These are phyloP conservation scores for Lentinula sp. DNA, from an alignment of 768 basidiomycete genomes.

Conservation along the genomic window DNA sequence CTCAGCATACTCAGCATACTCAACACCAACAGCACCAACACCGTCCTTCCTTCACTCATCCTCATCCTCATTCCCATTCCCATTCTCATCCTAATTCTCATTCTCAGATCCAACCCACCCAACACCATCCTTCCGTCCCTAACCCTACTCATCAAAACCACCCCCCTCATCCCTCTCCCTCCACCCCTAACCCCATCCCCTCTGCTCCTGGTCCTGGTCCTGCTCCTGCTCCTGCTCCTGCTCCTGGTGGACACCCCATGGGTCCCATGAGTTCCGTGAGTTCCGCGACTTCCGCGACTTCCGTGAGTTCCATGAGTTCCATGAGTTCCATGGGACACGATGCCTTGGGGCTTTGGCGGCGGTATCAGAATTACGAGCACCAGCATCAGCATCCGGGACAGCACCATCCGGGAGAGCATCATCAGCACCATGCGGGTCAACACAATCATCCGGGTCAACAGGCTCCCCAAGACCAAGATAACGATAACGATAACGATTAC, in stretches of 20 bases:
- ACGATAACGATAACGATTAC: too few relatives aligned
- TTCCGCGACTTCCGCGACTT: too few relatives aligned
- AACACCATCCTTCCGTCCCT: too few relatives aligned
- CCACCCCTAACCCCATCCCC: too few relatives aligned
- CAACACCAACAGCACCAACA: too few relatives aligned
- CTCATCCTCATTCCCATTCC: too few relatives aligned
- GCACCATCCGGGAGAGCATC: not conserved
- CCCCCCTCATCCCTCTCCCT: too few relatives aligned
- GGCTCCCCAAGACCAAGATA: too few relatives aligned
- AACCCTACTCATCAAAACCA: not conserved
- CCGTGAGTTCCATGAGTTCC: too few relatives aligned
- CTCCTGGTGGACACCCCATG: not conserved
- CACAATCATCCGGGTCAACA: not conserved
- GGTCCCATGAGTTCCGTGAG: not conserved
- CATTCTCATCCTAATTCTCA: too few relatives aligned
- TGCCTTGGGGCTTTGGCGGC: constrained; percentile 2
- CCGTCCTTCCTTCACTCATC: too few relatives aligned
- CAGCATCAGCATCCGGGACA: constrained; percentile 6
- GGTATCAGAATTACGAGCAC: not conserved
- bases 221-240: not conserved
- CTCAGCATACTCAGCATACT: not conserved
- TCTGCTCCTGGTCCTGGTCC: not conserved
- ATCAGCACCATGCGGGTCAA: not conserved
- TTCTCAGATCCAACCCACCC: too few relatives aligned
- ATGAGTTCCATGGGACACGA: constrained; percentile 4